Evolutionary conservation across 345 rosid species (phyloP).

Genomic region (Gossypium bickii): DNA sequence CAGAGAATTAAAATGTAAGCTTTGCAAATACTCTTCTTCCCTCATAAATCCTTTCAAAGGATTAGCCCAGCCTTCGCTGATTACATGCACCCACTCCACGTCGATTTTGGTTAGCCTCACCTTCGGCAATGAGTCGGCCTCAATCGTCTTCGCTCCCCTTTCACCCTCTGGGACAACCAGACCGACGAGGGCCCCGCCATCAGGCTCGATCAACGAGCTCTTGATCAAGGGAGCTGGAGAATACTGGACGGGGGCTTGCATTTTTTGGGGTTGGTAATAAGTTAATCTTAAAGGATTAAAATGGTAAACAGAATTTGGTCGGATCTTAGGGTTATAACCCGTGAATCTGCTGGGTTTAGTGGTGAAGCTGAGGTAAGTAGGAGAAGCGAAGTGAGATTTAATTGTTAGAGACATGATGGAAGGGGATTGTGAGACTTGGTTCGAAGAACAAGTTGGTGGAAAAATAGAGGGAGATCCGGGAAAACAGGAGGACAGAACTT

Average conservation of each 20-base stretch:
- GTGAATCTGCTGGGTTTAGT: not conserved
- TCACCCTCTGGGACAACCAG: conserved; percentile 58
- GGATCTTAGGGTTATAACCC: conserved; percentile 11
- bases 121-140: conserved; percentile 63
- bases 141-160: conserved; percentile 40
- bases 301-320: conserved; percentile 34
- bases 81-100: conserved; percentile 93
- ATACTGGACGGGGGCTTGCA: conserved; percentile 14
- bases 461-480: conserved; percentile 4
- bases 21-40: conserved; percentile 83
- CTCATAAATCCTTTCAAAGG: conserved; percentile 94
- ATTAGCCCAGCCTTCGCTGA: conserved; percentile 95
- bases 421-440: not conserved
- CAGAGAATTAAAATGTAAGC: conserved; percentile 77
- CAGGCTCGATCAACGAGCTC: conserved; percentile 90
- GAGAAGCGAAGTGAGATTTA: conserved; percentile 8
- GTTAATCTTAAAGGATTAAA: conserved; percentile 31
- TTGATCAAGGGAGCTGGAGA: conserved; percentile 26
- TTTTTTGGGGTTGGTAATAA: conserved; percentile 19
- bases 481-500: not conserved
- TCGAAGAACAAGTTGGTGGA: not conserved
- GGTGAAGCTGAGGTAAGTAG: conserved; percentile 12
- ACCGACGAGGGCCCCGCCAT: conserved; percentile 76
- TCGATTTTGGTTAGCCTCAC: conserved; percentile 67
- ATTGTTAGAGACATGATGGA: conserved; percentile 5